Evolutionary conservation across 1,139 yeast genomes (phyloP).

Genomic region (Nakaseomyces nivariensis): DNA sequence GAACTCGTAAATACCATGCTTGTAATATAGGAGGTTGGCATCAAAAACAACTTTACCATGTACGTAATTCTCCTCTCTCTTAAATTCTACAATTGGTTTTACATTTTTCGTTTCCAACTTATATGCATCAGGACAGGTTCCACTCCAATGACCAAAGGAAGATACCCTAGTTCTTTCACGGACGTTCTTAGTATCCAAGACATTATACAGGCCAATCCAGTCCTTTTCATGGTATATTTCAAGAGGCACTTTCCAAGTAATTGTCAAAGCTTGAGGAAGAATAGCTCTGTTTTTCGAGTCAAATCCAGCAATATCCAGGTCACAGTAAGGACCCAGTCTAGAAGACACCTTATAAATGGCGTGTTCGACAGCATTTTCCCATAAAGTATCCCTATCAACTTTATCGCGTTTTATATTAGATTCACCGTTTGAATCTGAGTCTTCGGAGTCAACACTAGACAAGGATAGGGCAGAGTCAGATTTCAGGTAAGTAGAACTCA

Average conservation of each 20-base stretch:
- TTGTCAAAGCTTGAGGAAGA: constrained; percentile 38
- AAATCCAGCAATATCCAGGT: neutral
- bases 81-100: constrained; percentile 19
- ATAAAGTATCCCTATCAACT: constrained; percentile 2
- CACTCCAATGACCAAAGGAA: constrained; percentile 65
- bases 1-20: constrained; percentile 65
- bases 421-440: neutral
- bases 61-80: constrained; percentile 25
- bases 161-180: constrained; percentile 51
- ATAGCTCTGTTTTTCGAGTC: constrained; percentile 6
- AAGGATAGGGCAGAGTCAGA: neutral
- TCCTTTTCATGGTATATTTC: constrained; percentile 37
- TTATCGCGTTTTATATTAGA: neutral
- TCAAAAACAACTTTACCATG: constrained; percentile 46
- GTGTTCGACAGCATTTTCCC: constrained; percentile 2
- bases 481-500: neutral
- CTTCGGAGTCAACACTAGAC: neutral
- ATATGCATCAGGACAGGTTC: constrained; percentile 32
- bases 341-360: constrained; percentile 3
- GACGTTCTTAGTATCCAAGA: constrained; percentile 52
- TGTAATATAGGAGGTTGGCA: constrained; percentile 48
- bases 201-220: constrained; percentile 74
- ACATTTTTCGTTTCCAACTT: constrained; percentile 14
- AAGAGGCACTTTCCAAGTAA: constrained; percentile 49
- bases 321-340: constrained; percentile 3